Conservation (phyloP, 768 basidiomycete genomes). For the Termitomyces sp. region DNA sequence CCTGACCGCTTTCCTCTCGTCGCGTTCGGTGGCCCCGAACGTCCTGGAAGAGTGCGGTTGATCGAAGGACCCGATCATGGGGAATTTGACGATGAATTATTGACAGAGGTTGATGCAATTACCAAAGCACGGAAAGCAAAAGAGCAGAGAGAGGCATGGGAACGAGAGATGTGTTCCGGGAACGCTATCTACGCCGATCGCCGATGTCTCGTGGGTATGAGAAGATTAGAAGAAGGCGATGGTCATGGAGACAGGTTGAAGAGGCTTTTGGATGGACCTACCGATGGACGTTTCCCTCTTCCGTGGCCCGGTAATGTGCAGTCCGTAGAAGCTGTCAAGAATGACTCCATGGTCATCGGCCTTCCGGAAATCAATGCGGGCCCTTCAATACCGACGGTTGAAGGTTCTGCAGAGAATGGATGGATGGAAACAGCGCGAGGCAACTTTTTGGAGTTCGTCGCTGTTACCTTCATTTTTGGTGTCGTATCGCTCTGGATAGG, state of each 20-base stretch:
- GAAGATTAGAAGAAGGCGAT: conserved; percentile 46
- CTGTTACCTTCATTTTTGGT: conserved; percentile 20
- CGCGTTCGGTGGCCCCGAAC: conserved; percentile 45
- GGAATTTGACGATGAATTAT: conserved; percentile 24
- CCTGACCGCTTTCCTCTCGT: conserved; percentile 79
- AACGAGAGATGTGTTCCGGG: conserved; percentile 10
- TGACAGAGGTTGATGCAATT: conserved; percentile 37
- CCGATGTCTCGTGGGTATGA: conserved; percentile 60
- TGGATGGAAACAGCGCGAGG: conserved; percentile 10
- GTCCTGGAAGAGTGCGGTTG: conserved; percentile 11
- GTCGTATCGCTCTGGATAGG: conserved; percentile 26
- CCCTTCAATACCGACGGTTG: background rate
- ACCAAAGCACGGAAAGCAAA: conserved; percentile 35
- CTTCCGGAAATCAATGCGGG: background rate
- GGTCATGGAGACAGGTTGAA: conserved; percentile 36
- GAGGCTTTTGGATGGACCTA: conserved; percentile 58
- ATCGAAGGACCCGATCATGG: conserved; percentile 19
- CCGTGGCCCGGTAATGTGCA: conserved; percentile 9
- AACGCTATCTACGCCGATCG: conserved; percentile 27
- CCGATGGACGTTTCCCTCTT: conserved; percentile 16
- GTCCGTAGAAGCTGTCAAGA: conserved; percentile 1
- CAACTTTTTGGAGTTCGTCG: conserved; percentile 19
- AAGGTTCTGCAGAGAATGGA: conserved; percentile 1
- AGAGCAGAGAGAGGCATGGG: conserved; percentile 12
- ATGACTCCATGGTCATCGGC: conserved; percentile 2